Evolutionary conservation across 495 filamentous ascomycete genomes (phyloP).

Genomic region (Xylaria bambusicola): DNA sequence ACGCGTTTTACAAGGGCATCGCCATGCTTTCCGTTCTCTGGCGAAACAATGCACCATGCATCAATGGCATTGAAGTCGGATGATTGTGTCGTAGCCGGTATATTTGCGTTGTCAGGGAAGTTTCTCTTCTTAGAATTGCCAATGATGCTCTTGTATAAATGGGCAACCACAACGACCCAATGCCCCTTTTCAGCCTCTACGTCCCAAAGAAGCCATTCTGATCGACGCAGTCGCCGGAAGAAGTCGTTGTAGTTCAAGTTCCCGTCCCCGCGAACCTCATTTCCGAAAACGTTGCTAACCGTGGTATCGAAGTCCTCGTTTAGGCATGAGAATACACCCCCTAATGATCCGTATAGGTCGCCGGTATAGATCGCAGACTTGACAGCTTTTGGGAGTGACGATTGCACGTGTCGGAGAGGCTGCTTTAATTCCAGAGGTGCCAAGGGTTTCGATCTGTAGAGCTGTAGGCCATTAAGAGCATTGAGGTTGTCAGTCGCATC

Average conservation of each 20-base stretch:
- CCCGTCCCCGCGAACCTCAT: conserved; percentile 7
- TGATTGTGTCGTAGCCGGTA: not conserved
- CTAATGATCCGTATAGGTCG: conserved; percentile 6
- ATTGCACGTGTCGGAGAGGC: conserved; percentile 15
- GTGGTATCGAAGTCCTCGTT: not conserved
- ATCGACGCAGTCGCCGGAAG: conserved; percentile 12
- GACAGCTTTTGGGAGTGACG: conserved; percentile 1
- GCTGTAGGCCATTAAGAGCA: conserved; percentile 15
- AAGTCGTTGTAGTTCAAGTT: conserved; percentile 10
- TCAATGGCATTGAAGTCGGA: conserved; percentile 2
- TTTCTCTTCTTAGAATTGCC: conserved; percentile 1
- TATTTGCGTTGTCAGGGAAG: not conserved
- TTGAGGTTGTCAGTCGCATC: conserved; percentile 4
- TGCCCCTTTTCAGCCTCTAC: conserved; percentile 9
- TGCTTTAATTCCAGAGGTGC: conserved; percentile 11
- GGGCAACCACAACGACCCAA: conserved; percentile 13
- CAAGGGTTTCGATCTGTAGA: conserved; percentile 3
- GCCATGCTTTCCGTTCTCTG: not conserved
- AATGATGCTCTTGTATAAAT: not conserved
- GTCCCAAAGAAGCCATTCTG: conserved; percentile 16
- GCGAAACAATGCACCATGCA: conserved; percentile 11
- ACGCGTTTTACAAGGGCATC: conserved; percentile 9
- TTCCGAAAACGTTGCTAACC: not conserved
- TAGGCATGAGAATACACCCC: conserved; percentile 8
- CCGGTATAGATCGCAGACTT: conserved; percentile 4